phyloP scores from a whole-genome alignment of 768 basidiomycete species.

The Trametes gibbosa region DNA sequence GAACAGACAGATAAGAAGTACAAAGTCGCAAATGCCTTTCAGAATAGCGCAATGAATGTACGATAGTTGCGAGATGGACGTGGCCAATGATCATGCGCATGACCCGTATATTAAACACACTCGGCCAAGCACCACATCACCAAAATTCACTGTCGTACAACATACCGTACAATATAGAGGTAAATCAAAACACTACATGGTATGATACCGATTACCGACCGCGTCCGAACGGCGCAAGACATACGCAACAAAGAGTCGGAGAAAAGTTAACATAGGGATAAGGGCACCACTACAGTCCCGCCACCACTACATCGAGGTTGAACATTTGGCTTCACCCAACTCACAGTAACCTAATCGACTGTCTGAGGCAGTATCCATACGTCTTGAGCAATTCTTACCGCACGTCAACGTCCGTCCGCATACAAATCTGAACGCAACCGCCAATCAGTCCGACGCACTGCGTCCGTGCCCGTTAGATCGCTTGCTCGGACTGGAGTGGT shows the following conservation, averaged over 20 bases:
- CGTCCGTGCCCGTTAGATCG: slow-evolving; percentile 6
- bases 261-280: background rate
- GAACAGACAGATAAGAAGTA: no score
- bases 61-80: no score
- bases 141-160: background rate
- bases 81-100: no score
- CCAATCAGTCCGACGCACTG: slow-evolving; percentile 2
- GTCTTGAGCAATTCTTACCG: slow-evolving; percentile 2
- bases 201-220: slow-evolving; percentile 1
- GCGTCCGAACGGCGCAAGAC: background rate
- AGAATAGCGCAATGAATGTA: no score
- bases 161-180: background rate
- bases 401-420: background rate
- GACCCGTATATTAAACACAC: no score
- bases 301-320: background rate
- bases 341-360: background rate
- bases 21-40: no score
- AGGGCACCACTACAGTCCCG: background rate
- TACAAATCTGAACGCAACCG: background rate
- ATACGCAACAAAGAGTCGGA: background rate
- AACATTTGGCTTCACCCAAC: background rate
- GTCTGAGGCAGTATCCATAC: background rate
- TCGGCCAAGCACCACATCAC: no score
- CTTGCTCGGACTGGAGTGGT: slow-evolving; percentile 16
- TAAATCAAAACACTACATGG: slow-evolving; percentile 6